Percentiles rank a stretch among this genome's conserved stretches.
Conservation (phyloP, 2,329 filamentous ascomycete genomes). For the Colletotrichum eleusines region DNA sequence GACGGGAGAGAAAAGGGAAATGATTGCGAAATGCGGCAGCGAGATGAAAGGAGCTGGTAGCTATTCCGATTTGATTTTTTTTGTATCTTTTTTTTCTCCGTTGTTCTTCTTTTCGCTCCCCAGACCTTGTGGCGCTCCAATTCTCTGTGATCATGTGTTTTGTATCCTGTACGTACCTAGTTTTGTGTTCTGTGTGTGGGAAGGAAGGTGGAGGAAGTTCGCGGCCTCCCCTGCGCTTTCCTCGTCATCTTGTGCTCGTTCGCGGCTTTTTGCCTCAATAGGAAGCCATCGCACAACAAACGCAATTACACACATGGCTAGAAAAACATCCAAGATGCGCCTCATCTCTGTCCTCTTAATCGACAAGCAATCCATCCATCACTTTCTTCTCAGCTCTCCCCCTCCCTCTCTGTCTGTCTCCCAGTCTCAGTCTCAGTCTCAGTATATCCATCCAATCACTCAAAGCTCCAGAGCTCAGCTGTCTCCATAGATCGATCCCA, state of each 20-base stretch:
- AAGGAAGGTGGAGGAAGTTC: not conserved
- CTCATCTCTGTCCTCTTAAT: not conserved
- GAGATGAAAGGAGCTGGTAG: not conserved
- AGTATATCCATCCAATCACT: not conserved
- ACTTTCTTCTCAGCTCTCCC: not conserved
- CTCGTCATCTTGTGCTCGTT: not conserved
- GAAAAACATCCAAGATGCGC: too few relatives aligned
- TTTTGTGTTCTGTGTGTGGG: not conserved
- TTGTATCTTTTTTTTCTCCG: too few relatives aligned
- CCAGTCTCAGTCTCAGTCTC: not conserved
- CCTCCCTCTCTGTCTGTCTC: not conserved
- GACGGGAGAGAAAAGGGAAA: not conserved
- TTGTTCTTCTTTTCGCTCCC: fast-evolving
- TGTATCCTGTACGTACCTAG: too few relatives aligned
- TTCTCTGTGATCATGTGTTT: too few relatives aligned
- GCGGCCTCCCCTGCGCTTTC: not conserved
- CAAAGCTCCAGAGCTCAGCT: too few relatives aligned
- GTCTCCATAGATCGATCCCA: not conserved
- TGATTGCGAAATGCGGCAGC: not conserved
- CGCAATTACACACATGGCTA: too few relatives aligned
- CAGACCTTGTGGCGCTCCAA: too few relatives aligned
- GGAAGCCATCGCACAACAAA: not conserved
- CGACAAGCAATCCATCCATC: too few relatives aligned
- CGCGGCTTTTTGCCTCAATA: not conserved
- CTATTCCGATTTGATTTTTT: not conserved